These are phyloP conservation scores for Margaritispora aquatica DNA, from an alignment of 495 filamentous ascomycete species.

Conservation along the genomic window DNA sequence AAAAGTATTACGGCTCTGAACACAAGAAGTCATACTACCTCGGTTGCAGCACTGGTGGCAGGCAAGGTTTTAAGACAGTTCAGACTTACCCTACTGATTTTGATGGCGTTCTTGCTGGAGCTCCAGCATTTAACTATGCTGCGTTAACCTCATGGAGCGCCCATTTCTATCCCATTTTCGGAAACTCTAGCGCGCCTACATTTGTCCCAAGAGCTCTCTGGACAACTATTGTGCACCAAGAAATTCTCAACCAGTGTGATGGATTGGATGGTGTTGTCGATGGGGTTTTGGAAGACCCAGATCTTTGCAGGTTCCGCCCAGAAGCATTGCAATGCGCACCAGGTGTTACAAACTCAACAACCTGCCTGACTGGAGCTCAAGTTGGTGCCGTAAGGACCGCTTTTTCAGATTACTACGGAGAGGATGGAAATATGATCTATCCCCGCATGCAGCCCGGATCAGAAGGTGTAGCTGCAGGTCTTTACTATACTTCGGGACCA, in stretches of 20 bases:
- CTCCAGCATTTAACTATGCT: conserved; percentile 43
- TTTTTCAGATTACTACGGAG: conserved; percentile 39
- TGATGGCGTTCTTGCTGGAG: conserved; percentile 61
- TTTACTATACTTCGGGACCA: conserved; percentile 16
- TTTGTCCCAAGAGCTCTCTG: conserved; percentile 40
- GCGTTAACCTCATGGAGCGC: conserved; percentile 43
- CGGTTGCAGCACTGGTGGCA: conserved; percentile 54
- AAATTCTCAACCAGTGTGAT: conserved; percentile 62
- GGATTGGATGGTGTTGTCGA: conserved; percentile 54
- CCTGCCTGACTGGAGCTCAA: conserved; percentile 54
- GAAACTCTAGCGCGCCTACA: conserved; percentile 16
- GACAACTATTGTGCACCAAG: conserved; percentile 44
- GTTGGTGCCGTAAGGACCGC: conserved; percentile 44
- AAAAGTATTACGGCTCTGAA: conserved; percentile 36
- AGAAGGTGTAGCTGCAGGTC: conserved; percentile 23
- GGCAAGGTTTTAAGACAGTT: conserved; percentile 47
- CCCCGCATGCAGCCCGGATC: conserved; percentile 38
- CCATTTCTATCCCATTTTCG: conserved; percentile 35
- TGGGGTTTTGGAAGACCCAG: conserved; percentile 57
- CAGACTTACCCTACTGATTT: conserved; percentile 50
- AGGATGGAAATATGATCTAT: conserved; percentile 45
- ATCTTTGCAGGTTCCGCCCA: conserved; percentile 49
- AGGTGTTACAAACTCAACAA: conserved; percentile 24
- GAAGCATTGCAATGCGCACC: conserved; percentile 45
- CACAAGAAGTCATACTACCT: conserved; percentile 46